Base-by-base conservation (phyloP, 805 yeast species). In the Scheffersomyces coipomensis region DNA sequence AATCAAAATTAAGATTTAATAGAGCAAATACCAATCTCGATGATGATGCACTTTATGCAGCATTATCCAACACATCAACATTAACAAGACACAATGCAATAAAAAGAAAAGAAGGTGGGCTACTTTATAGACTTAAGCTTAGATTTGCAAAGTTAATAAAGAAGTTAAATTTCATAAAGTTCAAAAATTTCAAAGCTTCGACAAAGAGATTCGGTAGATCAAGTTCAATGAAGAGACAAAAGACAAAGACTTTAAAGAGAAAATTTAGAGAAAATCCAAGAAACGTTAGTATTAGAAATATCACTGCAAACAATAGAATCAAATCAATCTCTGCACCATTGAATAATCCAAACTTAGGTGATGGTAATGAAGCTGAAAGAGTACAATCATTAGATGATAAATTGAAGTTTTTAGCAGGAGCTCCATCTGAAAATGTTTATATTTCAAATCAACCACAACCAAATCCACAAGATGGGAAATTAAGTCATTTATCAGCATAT, bases 61-160 rank as follows among this genome's bases (percentile, higher is more conserved):
- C 40, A 5, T 31, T 36, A 12, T 43, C 47, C 3, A 34, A 40
- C 3, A 33, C 34, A 18, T 49, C 56, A 2, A 39, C 49, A 1
- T 45, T 63, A 25, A 37, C 44, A 11, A 50, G 71, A 34, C 45
- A 57, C 2, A 62, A 52, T 24, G 73, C 74, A 23, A 61, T 68
- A n/a, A 51, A 53, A 33, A 51, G 43, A 40, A 64, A 64, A 36
- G 45, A 57, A 37, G 73, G 74, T 5, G 42, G 70, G 18, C 25
- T 47, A 34, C 24, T 55, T 32, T 68, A 67, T 50, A 46, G 74
- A 12, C 42, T 66, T 33, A 54, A 58, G 31, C 31, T 58, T 29
- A 44, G 61, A 21, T 39, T 69, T 33, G 50, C 50, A 41, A 53
- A 51, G 30, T 40, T 58, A 27, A 31, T 58, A 8, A 47, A 52